Evolutionary conservation across 1,284 basidiomycete species (phyloP).

Genomic region (Veloboletus limbatus): DNA sequence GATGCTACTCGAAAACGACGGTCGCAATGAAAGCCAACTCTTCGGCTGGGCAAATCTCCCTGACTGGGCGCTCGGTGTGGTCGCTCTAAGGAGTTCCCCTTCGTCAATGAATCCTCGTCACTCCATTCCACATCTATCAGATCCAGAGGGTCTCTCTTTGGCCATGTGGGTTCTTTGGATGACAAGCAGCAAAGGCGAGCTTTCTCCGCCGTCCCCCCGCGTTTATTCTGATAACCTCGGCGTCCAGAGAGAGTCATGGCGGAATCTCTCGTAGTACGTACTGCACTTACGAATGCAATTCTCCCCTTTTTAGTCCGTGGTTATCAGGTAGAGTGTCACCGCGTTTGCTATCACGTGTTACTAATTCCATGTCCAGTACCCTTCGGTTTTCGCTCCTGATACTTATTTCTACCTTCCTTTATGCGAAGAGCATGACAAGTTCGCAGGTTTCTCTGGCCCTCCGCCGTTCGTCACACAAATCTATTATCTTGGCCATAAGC

Average conservation of each 20-base stretch:
- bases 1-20: constrained; percentile 71
- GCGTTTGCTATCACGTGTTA: not conserved
- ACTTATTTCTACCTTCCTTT: constrained; percentile 39
- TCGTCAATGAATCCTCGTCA: not conserved
- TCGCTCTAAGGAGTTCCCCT: constrained; percentile 18
- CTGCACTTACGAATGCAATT: constrained; percentile 26
- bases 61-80: constrained; percentile 24
- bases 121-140: constrained; percentile 13
- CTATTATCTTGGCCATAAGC: constrained; percentile 39
- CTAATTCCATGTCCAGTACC: constrained; percentile 32
- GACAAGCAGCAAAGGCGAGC: constrained; percentile 44
- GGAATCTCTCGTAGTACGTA: constrained; percentile 23
- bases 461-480: constrained; percentile 33
- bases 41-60: constrained; percentile 39
- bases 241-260: constrained; percentile 20
- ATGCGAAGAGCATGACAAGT: constrained; percentile 24
- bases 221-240: constrained; percentile 19
- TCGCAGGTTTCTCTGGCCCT: constrained; percentile 30
- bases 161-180: constrained; percentile 59
- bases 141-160: constrained; percentile 41
- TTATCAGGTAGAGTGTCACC: constrained; percentile 35
- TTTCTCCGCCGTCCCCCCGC: constrained; percentile 1
- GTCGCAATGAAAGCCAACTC: constrained; percentile 58
- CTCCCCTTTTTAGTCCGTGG: constrained; percentile 35
- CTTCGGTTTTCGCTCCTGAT: constrained; percentile 42